Percentiles rank a stretch among this genome's conserved stretches.
Evolutionary conservation across 257 asterid species (phyloP).

Genomic region (Nicotiana benthamiana): DNA sequence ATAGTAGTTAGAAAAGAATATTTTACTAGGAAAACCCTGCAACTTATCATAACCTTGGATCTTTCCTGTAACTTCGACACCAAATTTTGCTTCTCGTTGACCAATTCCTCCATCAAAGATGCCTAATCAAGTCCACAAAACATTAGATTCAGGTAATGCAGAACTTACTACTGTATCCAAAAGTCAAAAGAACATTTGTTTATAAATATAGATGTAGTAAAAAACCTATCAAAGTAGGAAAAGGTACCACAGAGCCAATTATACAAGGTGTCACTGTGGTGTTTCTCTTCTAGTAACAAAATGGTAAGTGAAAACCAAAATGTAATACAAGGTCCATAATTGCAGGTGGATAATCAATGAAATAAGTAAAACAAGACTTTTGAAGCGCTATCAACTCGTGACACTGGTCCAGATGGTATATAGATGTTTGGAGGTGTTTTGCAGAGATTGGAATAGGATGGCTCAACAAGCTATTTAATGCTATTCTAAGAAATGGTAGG

Average conservation of each 20-base stretch:
- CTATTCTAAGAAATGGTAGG: too few relatives aligned
- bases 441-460: too few relatives aligned
- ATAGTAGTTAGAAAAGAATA: background rate
- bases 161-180: background rate
- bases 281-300: background rate
- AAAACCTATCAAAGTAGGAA: background rate
- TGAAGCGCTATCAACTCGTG: background rate
- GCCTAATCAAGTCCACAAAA: constrained; percentile 33
- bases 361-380: background rate
- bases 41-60: constrained; percentile 41
- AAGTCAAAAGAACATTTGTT: background rate
- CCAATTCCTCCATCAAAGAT: constrained; percentile 46
- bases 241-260: background rate
- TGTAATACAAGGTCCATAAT: background rate
- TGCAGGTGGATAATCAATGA: background rate
- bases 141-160: constrained; percentile 1
- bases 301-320: background rate
- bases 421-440: too few relatives aligned
- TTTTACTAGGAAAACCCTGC: background rate
- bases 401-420: too few relatives aligned
- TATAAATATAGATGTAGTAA: background rate
- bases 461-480: too few relatives aligned
- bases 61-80: constrained; percentile 52
- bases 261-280: background rate
- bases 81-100: constrained; percentile 37